Evolutionary conservation across 768 basidiomycete genomes (phyloP), one percentile per base, ranked within the genome.

Genomic region (Lactarius hatsudake): DNA sequence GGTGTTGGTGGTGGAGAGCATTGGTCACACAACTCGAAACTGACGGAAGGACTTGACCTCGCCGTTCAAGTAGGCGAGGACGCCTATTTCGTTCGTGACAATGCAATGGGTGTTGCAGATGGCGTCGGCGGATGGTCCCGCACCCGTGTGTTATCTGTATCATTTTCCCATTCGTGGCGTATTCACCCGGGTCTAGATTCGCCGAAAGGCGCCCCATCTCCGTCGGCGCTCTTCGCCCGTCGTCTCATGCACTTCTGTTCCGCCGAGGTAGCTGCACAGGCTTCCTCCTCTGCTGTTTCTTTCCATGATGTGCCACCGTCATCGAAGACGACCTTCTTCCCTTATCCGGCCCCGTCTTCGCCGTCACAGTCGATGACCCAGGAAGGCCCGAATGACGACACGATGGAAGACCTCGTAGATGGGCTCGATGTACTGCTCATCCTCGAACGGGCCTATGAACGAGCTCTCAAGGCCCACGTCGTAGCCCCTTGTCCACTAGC

Each of bases 21-120:
- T 12, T 72, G 66, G 54, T 67, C 45, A 2, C 70, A 60, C 36
- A 45, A 9, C 23, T 61, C 68, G 17, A 62, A 61, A 56, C 75
- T 78, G 13, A 54, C 75, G 3, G 76, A 79, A 30, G 76, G 75
- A 6, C 77, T 81, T 54, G 75, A 75, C 42, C 81, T 89, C 15
- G 83, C 91, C 0, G 87, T 90, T 0, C 90, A 93, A 73, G 88
- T 97, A 13, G 95, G 95, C 48, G 95, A 98, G 75, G 95, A 98
- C 73, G 92, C 94, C 5, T 96, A 94, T 73, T 93, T 93, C 69
- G 78, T 93, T 7, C 80, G 85, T 6, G 84, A 88, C 65, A 91
- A 94, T 73, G 91, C 93, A 7, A 88, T 98, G 81, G 96, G 96
- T 20, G 89, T 98, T 10, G 93, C 95, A 4, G 96, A 98, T 74